phyloP scores from a whole-genome alignment of 257 asterid species.

The Nicotiana obtusifolia region DNA sequence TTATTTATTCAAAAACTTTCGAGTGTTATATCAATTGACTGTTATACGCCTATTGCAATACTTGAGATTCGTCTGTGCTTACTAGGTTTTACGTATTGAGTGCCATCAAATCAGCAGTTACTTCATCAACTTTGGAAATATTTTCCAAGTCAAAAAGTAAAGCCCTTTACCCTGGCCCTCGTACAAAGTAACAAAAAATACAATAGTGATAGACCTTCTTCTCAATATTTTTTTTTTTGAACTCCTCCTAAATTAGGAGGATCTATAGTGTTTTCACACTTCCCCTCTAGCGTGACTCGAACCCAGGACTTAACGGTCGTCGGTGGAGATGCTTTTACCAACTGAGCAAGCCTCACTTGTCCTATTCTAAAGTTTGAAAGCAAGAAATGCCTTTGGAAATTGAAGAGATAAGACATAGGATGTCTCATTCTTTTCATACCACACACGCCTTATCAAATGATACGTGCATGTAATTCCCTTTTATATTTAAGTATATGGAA shows the following conservation, averaged over 20 bases:
- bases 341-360: too few relatives aligned
- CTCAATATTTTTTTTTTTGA: too few relatives aligned
- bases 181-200: background rate
- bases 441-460: background rate
- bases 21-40: too few relatives aligned
- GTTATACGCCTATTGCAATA: too few relatives aligned
- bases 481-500: background rate
- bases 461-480: background rate
- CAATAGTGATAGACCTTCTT: background rate
- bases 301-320: too few relatives aligned
- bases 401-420: background rate
- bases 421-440: conserved; percentile 7
- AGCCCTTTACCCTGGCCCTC: background rate
- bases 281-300: too few relatives aligned
- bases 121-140: conserved; percentile 7
- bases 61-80: background rate
- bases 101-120: background rate
- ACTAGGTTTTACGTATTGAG: background rate
- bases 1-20: too few relatives aligned
- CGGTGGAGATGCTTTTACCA: too few relatives aligned
- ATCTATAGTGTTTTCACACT: too few relatives aligned
- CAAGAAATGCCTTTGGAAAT: background rate
- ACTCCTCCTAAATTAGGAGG: too few relatives aligned
- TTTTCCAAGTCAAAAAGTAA: background rate
- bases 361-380: too few relatives aligned